Evolutionary conservation across 2,329 filamentous ascomycete species (phyloP).

Genomic region (Septoria petroselini): DNA sequence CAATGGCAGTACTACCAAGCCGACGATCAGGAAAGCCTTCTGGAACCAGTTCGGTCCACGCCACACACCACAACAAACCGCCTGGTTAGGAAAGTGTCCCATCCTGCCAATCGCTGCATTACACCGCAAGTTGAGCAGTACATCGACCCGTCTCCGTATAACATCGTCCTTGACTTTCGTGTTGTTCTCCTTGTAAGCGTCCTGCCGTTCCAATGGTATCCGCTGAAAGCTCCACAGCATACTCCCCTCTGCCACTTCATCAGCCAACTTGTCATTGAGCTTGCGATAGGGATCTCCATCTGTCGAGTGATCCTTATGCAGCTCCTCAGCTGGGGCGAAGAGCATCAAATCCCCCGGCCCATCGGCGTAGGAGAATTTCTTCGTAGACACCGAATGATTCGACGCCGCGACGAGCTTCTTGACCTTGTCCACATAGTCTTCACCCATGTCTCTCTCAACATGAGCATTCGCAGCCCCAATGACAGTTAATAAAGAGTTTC

Average conservation of each 20-base stretch:
- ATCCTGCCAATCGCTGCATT: slow-evolving; percentile 45
- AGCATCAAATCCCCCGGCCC: slow-evolving; percentile 38
- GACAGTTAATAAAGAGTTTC: slow-evolving; percentile 51
- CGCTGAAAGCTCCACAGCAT: slow-evolving; percentile 52
- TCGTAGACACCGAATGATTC: slow-evolving; percentile 7
- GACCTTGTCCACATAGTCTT: slow-evolving; percentile 48
- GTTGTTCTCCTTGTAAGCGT: slow-evolving; percentile 40
- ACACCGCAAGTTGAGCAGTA: slow-evolving; percentile 56
- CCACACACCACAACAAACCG: slow-evolving; percentile 55
- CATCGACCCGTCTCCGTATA: slow-evolving; percentile 50
- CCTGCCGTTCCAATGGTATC: slow-evolving; percentile 46
- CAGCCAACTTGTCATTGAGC: slow-evolving; percentile 54
- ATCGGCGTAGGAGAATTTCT: slow-evolving; percentile 18
- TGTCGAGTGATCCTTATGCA: slow-evolving; percentile 44
- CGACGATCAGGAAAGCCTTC: slow-evolving; percentile 35
- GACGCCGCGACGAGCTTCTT: slow-evolving; percentile 43
- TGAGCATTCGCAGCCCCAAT: slow-evolving; percentile 58
- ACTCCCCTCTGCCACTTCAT: slow-evolving; percentile 41
- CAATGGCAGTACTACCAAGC: slow-evolving; percentile 34
- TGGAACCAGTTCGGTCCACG: slow-evolving; percentile 41
- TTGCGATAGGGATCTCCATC: slow-evolving; percentile 34
- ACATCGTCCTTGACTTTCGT: slow-evolving; percentile 50
- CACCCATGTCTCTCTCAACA: slow-evolving; percentile 48
- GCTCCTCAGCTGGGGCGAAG: slow-evolving; percentile 48
- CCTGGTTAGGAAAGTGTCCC: slow-evolving; percentile 46